A percentile compares a stretch with the other conserved stretches of the same genome.
Conservation (phyloP, 1,284 basidiomycete species). For the Malassezia restricta region DNA sequence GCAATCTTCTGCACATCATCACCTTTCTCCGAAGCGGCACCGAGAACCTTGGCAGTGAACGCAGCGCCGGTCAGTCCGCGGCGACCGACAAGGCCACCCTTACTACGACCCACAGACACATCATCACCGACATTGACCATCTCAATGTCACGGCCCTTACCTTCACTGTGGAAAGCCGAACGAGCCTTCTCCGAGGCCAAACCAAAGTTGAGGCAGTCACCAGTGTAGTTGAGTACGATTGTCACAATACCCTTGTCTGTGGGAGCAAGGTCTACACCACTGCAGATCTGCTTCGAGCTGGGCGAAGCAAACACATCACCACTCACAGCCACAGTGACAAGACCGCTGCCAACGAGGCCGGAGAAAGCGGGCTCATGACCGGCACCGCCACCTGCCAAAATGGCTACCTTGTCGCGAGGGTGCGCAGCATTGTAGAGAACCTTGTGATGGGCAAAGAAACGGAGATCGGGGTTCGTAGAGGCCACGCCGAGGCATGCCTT, state of each 20-base stretch:
- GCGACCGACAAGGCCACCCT: constrained; percentile 49
- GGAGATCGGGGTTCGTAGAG: constrained; percentile 37
- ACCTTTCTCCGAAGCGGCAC: constrained; percentile 38
- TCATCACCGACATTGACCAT: constrained; percentile 50
- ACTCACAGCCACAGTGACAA: constrained; percentile 48
- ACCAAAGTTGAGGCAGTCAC: constrained; percentile 51
- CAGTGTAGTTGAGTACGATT: constrained; percentile 49
- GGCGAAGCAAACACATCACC: constrained; percentile 53
- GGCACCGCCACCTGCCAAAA: constrained; percentile 49
- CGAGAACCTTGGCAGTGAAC: constrained; percentile 43
- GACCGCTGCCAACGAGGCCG: constrained; percentile 47
- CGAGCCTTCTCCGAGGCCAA: constrained; percentile 45
- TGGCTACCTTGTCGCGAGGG: constrained; percentile 47
- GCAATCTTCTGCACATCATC: constrained; percentile 32
- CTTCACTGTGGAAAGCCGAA: constrained; percentile 29
- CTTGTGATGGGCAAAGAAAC: constrained; percentile 39
- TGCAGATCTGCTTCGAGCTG: constrained; percentile 49
- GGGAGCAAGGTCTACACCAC: constrained; percentile 48
- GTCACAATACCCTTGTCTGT: constrained; percentile 46
- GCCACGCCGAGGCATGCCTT: constrained; percentile 38
- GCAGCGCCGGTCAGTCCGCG: constrained; percentile 49
- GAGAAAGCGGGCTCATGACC: constrained; percentile 49
- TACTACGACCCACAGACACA: constrained; percentile 49
- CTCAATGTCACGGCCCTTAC: constrained; percentile 46
- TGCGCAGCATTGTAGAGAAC: constrained; percentile 41